A percentile compares a stretch with the other conserved stretches of the same genome.
Conservation (phyloP, 192 early-diverging fungal genomes). For the Backusella psychrophila region DNA sequence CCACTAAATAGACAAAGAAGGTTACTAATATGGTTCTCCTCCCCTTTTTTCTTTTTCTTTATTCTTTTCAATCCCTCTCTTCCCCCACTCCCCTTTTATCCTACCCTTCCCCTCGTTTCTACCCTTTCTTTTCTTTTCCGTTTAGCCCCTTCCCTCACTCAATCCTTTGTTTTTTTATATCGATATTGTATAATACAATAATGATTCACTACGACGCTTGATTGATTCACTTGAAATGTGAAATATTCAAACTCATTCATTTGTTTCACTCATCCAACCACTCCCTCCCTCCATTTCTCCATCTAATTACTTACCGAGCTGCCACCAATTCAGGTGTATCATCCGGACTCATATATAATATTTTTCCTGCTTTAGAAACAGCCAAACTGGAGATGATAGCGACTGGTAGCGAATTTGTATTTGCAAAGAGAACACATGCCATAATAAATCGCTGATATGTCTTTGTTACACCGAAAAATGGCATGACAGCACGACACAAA, state of each 20-base stretch:
- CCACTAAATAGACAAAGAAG: background rate
- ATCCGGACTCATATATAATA: constrained; percentile 35
- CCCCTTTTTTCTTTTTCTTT: background rate
- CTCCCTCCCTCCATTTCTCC: background rate
- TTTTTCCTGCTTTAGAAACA: constrained; percentile 43
- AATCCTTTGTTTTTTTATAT: background rate
- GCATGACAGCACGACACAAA: constrained; percentile 34
- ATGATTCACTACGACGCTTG: background rate
- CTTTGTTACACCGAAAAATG: constrained; percentile 40
- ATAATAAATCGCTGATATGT: constrained; percentile 59
- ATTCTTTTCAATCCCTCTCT: background rate
- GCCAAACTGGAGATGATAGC: constrained; percentile 66
- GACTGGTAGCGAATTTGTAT: constrained; percentile 74
- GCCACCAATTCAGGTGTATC: constrained; percentile 48
- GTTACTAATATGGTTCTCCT: background rate
- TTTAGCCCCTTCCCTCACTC: background rate
- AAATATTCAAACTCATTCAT: background rate
- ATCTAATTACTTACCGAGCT: constrained; percentile 37
- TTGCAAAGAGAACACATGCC: constrained; percentile 66
- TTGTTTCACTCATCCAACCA: constrained; percentile 18
- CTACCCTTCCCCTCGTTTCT: background rate
- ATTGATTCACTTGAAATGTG: background rate
- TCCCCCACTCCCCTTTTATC: background rate
- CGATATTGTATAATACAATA: background rate
- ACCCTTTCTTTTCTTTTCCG: background rate